Percentiles rank a stretch among this genome's conserved stretches.
Conservation (phyloP, 495 filamentous ascomycete genomes). For the Aspergillus olivimuriae region DNA sequence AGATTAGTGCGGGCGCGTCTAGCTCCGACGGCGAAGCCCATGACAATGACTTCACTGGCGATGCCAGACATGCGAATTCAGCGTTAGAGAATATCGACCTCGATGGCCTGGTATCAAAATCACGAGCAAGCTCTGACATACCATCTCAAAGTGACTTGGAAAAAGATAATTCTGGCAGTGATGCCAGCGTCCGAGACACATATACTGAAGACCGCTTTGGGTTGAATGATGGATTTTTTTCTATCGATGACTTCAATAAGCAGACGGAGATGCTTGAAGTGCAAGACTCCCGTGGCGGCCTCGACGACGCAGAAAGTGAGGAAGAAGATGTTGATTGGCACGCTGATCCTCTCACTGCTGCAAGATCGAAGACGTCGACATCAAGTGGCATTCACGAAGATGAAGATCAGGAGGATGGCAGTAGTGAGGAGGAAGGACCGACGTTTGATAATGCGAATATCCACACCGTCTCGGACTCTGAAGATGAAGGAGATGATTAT, state of each 20-base stretch:
- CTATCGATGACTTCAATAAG: slow-evolving; percentile 95
- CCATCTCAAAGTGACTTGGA: slow-evolving; percentile 19
- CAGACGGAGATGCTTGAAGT: slow-evolving; percentile 81
- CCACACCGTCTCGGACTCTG: slow-evolving; percentile 50
- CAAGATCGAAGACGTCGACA: slow-evolving; percentile 13
- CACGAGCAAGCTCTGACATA: slow-evolving; percentile 12
- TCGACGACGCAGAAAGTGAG: slow-evolving; percentile 56
- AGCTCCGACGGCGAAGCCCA: too few relatives aligned
- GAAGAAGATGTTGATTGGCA: slow-evolving; percentile 87
- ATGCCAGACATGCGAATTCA: too few relatives aligned
- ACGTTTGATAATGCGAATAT: slow-evolving; percentile 68
- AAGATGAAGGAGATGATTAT: slow-evolving; percentile 48
- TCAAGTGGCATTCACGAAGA: slow-evolving; percentile 15
- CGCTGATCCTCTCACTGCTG: slow-evolving; percentile 51
- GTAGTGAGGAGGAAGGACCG: slow-evolving; percentile 65
- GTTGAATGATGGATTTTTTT: slow-evolving; percentile 95
- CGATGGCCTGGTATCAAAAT: too few relatives aligned
- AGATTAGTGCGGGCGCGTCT: too few relatives aligned
- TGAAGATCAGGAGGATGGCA: slow-evolving; percentile 39
- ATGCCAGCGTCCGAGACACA: slow-evolving; percentile 35
- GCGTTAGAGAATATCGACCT: too few relatives aligned
- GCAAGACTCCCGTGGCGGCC: slow-evolving; percentile 65
- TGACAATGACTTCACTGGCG: too few relatives aligned
- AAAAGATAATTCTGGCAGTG: slow-evolving; percentile 6
- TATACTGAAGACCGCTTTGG: slow-evolving; percentile 57